Conservation (phyloP, 108 stramenopile genomes). For the Nitzschia sp. region DNA sequence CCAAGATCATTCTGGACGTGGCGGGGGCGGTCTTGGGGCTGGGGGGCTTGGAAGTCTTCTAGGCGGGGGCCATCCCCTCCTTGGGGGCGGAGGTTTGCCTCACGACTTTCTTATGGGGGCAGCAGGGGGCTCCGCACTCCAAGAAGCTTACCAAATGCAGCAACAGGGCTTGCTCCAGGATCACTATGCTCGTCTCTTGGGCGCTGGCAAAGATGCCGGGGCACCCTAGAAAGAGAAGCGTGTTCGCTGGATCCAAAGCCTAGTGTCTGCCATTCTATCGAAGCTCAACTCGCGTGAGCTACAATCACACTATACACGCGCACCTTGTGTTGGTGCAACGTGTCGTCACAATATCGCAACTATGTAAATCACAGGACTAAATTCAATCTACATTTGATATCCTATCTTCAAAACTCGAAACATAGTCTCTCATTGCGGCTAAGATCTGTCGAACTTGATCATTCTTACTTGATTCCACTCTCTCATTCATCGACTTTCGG, state of each 20-base stretch:
- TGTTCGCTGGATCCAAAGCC: too few species aligned
- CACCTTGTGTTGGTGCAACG: too few species aligned
- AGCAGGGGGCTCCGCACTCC: background rate
- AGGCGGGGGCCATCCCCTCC: background rate
- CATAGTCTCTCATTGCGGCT: slow-evolving; percentile 41
- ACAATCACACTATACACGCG: too few species aligned
- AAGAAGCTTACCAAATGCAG: background rate
- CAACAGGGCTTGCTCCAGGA: slow-evolving; percentile 2
- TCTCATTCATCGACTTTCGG: slow-evolving; percentile 35
- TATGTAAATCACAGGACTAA: too few species aligned
- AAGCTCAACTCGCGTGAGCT: too few species aligned
- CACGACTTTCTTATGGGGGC: background rate
- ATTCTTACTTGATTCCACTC: slow-evolving; percentile 38
- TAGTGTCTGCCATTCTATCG: too few species aligned
- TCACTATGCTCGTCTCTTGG: background rate
- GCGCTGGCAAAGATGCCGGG: background rate
- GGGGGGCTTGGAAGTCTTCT: background rate
- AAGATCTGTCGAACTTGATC: slow-evolving; percentile 23
- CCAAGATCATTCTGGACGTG: slow-evolving; percentile 3
- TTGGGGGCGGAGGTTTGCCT: background rate
- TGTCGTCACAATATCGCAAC: too few species aligned
- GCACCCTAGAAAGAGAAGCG: too few species aligned
- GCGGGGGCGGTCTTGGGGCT: background rate
- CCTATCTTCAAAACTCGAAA: slow-evolving; percentile 44
- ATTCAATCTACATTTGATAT: too few species aligned